Percentiles rank a stretch among this genome's conserved stretches.
phyloP scores from a whole-genome alignment of 2,329 filamentous ascomycete species.

The Epichloe aotearoae region DNA sequence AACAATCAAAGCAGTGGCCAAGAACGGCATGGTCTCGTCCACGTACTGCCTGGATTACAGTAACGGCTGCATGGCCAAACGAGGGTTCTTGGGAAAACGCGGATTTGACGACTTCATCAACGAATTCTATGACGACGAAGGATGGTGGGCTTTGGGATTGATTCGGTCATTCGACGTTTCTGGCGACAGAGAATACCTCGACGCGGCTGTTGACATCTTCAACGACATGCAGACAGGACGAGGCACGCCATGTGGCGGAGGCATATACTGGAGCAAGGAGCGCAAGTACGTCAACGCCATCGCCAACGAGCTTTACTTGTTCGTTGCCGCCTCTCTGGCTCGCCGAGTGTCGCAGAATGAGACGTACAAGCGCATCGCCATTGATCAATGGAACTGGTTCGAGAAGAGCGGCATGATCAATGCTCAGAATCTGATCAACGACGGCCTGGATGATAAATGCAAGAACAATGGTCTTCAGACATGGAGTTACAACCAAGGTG shows the following conservation, averaged over 20 bases:
- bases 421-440: slow-evolving; percentile 35
- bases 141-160: slow-evolving; percentile 51
- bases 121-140: slow-evolving; percentile 45
- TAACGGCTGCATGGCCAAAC: slow-evolving; percentile 18
- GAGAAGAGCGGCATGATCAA: slow-evolving; percentile 37
- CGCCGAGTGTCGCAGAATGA: slow-evolving; percentile 29
- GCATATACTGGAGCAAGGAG: slow-evolving; percentile 44
- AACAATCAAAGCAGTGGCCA: slow-evolving; percentile 24
- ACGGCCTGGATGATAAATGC: slow-evolving; percentile 35
- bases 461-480: slow-evolving; percentile 37
- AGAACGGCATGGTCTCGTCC: slow-evolving; percentile 24
- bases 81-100: slow-evolving; percentile 20
- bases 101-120: slow-evolving; percentile 32
- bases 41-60: slow-evolving; percentile 21
- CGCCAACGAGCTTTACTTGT: slow-evolving; percentile 44
- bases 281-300: slow-evolving; percentile 39
- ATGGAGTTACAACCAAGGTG: slow-evolving; percentile 46
- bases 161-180: slow-evolving; percentile 44
- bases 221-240: slow-evolving; percentile 40
- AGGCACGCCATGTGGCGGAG: slow-evolving; percentile 35
- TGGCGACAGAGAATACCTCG: slow-evolving; percentile 35
- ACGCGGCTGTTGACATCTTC: slow-evolving; percentile 39
- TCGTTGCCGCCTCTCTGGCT: slow-evolving; percentile 38
- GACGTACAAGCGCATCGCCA: slow-evolving; percentile 34
- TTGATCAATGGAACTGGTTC: slow-evolving; percentile 41